Evolutionary conservation across 495 filamentous ascomycete genomes (phyloP).

Genomic region (Aspergillus panamensis): DNA sequence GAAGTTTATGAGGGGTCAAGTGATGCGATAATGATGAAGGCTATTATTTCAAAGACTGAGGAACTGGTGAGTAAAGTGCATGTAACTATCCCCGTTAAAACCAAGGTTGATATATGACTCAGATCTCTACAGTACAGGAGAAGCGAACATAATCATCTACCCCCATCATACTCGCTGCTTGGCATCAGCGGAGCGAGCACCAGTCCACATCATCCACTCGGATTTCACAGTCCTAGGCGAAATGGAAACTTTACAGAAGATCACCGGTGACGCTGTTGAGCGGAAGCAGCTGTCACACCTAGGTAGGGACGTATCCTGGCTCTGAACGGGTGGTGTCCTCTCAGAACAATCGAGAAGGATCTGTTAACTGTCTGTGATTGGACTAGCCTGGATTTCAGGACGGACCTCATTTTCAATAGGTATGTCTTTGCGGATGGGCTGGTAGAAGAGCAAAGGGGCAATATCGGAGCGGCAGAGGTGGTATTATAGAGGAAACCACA

Average conservation of each 20-base stretch:
- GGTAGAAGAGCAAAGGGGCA: neutral
- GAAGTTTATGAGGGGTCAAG: neutral
- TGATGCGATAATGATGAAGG: neutral
- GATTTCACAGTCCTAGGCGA: neutral
- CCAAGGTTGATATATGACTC: too few relatives aligned
- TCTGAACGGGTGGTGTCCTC: neutral
- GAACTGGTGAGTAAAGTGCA: neutral
- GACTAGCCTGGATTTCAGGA: neutral
- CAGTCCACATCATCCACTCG: neutral
- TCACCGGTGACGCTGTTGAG: neutral
- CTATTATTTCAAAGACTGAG: neutral
- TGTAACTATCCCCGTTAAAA: neutral
- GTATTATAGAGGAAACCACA: neutral
- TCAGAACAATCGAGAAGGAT: neutral
- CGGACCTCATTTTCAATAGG: neutral
- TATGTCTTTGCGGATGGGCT: neutral
- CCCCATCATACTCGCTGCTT: neutral
- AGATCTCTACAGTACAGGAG: neutral
- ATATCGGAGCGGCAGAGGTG: neutral
- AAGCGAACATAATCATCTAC: neutral
- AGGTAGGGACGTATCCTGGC: neutral
- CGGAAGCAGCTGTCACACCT: neutral
- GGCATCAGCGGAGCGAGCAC: neutral
- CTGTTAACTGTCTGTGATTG: neutral
- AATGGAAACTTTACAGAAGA: neutral